Percentiles rank a stretch among this genome's conserved stretches.
Evolutionary conservation across 1,284 basidiomycete species (phyloP).

Genomic region (Limonomyces culmigenus): DNA sequence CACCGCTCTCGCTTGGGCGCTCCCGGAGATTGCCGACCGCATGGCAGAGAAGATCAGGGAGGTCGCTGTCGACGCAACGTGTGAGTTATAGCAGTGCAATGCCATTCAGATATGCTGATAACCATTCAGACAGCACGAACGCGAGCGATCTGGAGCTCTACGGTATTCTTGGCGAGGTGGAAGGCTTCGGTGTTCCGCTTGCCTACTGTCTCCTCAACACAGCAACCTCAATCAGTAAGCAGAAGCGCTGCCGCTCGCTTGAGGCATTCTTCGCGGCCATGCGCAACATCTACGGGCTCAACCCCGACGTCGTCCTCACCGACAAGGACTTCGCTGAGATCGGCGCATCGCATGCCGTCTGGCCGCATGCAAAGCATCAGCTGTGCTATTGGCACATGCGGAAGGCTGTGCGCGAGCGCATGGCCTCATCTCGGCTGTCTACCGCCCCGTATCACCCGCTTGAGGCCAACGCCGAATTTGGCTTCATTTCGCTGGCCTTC

Average conservation of each 20-base stretch:
- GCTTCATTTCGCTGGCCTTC: conserved; percentile 12
- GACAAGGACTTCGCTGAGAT: conserved; percentile 19
- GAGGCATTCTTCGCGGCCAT: conserved; percentile 7
- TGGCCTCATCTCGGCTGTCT: conserved; percentile 9
- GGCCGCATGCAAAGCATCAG: conserved; percentile 11
- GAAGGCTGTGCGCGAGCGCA: conserved; percentile 9
- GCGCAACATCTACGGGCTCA: conserved; percentile 10
- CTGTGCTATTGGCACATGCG: conserved; percentile 14
- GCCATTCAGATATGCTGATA: not conserved
- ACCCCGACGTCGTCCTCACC: conserved; percentile 10
- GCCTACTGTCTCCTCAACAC: conserved; percentile 15
- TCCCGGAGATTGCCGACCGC: conserved; percentile 9
- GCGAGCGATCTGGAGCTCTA: conserved; percentile 15
- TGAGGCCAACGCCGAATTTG: conserved; percentile 9
- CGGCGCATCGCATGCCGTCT: conserved; percentile 8
- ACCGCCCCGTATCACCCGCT: conserved; percentile 13
- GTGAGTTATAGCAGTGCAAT: conserved; percentile 7
- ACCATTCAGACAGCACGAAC: conserved; percentile 14
- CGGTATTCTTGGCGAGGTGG: conserved; percentile 13
- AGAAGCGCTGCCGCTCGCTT: conserved; percentile 11
- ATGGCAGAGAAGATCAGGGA: conserved; percentile 12
- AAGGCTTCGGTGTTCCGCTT: conserved; percentile 14
- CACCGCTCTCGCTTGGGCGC: conserved; percentile 10
- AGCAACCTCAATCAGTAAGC: conserved; percentile 8
- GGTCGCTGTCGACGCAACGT: conserved; percentile 15